phyloP scores from a whole-genome alignment of 495 filamentous ascomycete genomes.

The Penicillium cinerascens region DNA sequence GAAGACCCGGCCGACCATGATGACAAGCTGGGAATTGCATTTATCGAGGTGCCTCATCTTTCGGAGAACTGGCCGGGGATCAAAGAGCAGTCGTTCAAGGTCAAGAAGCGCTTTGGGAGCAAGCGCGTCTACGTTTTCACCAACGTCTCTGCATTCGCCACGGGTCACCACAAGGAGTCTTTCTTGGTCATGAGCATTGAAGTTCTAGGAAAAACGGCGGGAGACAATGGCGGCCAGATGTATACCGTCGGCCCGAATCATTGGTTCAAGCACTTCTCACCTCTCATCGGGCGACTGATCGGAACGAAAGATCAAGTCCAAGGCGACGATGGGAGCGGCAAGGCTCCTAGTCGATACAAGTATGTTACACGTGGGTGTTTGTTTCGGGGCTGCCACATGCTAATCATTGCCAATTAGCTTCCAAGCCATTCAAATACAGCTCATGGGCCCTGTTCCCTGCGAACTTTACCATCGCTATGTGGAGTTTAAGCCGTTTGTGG shows the following conservation, averaged over 20 bases:
- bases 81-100: conserved; percentile 59
- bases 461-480: conserved; percentile 86
- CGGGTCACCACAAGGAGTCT: conserved; percentile 51
- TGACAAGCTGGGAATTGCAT: conserved; percentile 81
- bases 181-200: conserved; percentile 67
- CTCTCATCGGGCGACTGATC: conserved; percentile 78
- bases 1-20: conserved; percentile 86
- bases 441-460: conserved; percentile 74
- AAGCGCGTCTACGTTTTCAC: conserved; percentile 77
- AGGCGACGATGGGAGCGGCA: conserved; percentile 42
- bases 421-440: conserved; percentile 89
- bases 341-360: conserved; percentile 66
- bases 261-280: conserved; percentile 83
- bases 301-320: conserved; percentile 65
- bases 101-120: conserved; percentile 81
- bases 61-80: conserved; percentile 66
- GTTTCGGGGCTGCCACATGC: background rate
- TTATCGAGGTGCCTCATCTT: conserved; percentile 56
- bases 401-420: conserved; percentile 53
- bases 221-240: conserved; percentile 67
- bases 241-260: conserved; percentile 73
- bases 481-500: conserved; percentile 87
- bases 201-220: conserved; percentile 67
- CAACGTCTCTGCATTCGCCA: conserved; percentile 56
- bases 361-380: conserved; percentile 35